These are phyloP conservation scores for Pleurotus cornucopiae DNA, from an alignment of 768 basidiomycete genomes.

Conservation along the genomic window DNA sequence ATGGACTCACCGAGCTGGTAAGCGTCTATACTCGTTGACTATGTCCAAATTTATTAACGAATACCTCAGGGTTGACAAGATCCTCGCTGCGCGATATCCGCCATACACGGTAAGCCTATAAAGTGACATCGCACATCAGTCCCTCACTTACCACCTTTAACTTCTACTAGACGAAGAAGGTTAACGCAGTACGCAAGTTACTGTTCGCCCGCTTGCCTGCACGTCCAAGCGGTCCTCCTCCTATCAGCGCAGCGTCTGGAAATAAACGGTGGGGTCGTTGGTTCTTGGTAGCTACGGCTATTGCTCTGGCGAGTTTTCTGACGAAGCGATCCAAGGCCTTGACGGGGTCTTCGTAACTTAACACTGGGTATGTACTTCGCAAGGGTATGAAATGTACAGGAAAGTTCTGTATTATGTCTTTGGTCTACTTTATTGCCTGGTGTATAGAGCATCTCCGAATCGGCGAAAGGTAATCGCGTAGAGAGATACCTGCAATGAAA, in stretches of 20 bases:
- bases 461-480: too few relatives aligned
- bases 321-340: slow-evolving; percentile 31
- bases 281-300: slow-evolving; percentile 34
- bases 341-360: neutral
- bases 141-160: neutral
- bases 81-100: slow-evolving; percentile 54
- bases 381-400: too few relatives aligned
- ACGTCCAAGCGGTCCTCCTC: slow-evolving; percentile 40
- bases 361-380: too few relatives aligned
- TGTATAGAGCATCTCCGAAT: too few relatives aligned
- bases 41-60: slow-evolving; percentile 12
- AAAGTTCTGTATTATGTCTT: too few relatives aligned
- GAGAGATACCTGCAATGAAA: too few relatives aligned
- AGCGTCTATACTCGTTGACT: slow-evolving; percentile 10
- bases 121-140: neutral
- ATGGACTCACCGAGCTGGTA: slow-evolving; percentile 59
- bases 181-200: slow-evolving; percentile 24
- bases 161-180: slow-evolving; percentile 23
- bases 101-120: slow-evolving; percentile 43
- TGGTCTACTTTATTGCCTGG: too few relatives aligned
- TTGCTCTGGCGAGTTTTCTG: slow-evolving; percentile 40
- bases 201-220: slow-evolving; percentile 32
- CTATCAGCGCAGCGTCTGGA: slow-evolving; percentile 7
- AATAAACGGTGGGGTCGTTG: slow-evolving; percentile 39
- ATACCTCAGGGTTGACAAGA: slow-evolving; percentile 39